Evolutionary conservation across 257 asterid genomes (phyloP).

Genomic region (Salvia rosmarinus): DNA sequence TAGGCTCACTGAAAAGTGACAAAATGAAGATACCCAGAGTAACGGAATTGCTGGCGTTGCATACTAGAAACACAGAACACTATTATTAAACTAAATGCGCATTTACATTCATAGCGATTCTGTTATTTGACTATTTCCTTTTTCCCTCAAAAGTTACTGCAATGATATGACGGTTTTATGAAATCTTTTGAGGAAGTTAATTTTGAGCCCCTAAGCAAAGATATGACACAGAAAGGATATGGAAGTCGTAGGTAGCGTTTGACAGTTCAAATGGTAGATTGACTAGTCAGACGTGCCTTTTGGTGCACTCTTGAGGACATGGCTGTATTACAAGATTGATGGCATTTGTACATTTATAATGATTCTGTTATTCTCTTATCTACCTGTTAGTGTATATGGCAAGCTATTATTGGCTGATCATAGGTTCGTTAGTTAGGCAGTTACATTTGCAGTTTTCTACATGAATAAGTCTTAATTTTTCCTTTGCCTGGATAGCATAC

Average conservation of each 20-base stretch:
- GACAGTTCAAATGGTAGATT: not conserved
- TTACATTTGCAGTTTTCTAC: not conserved
- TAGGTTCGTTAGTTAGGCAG: not conserved
- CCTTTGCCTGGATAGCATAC: not conserved
- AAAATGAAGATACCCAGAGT: not conserved
- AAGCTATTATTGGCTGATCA: not conserved
- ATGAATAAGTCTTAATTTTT: not conserved
- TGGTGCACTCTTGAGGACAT: not conserved
- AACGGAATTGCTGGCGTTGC: not conserved
- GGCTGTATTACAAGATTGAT: not conserved
- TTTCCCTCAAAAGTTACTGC: not conserved
- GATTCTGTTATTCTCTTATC: not conserved
- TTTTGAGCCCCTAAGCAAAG: not conserved
- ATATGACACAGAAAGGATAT: not conserved
- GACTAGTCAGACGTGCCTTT: slow-evolving; percentile 1
- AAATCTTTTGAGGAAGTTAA: not conserved
- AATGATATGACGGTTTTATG: not conserved
- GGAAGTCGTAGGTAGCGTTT: not conserved
- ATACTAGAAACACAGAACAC: not conserved
- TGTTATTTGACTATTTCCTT: not conserved
- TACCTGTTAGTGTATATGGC: not conserved
- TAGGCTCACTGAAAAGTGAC: not conserved
- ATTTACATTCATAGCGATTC: not conserved
- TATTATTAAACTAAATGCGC: not conserved
- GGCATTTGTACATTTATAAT: not conserved